phyloP scores from a whole-genome alignment of 495 filamentous ascomycete genomes.

The Talaromyces trachyspermus region DNA sequence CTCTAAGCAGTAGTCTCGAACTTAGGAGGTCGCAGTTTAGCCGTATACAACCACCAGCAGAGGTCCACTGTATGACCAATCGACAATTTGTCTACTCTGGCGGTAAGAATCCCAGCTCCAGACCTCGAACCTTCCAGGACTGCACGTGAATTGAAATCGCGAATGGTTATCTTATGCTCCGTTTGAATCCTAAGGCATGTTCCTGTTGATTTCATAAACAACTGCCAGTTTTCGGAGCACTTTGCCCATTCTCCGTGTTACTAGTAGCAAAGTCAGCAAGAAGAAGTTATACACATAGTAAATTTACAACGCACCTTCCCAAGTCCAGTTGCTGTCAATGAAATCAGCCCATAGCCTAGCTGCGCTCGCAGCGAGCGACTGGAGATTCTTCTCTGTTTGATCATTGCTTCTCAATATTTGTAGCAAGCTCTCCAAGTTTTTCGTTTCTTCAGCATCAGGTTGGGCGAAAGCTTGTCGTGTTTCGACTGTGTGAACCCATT shows the following conservation, averaged over 20 bases:
- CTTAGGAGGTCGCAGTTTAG: too few relatives aligned
- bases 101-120: too few relatives aligned
- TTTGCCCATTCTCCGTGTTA: slow-evolving; percentile 7
- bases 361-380: slow-evolving; percentile 1
- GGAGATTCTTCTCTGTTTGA: not conserved
- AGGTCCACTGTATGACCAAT: too few relatives aligned
- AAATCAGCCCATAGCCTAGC: slow-evolving; percentile 4
- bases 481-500: slow-evolving; percentile 8
- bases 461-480: not conserved
- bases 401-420: slow-evolving; percentile 1
- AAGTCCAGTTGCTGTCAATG: slow-evolving; percentile 4
- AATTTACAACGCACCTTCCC: slow-evolving; percentile 1
- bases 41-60: too few relatives aligned
- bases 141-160: too few relatives aligned
- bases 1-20: too few relatives aligned
- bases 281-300: not conserved
- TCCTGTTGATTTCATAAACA: slow-evolving; percentile 3
- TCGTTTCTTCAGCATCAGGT: slow-evolving; percentile 5
- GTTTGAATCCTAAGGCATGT: too few relatives aligned
- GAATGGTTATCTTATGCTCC: too few relatives aligned
- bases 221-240: slow-evolving; percentile 6
- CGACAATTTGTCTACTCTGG: too few relatives aligned
- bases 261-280: not conserved
- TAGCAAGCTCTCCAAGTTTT: slow-evolving; percentile 4
- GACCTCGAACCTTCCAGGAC: too few relatives aligned